Evolutionary conservation across 345 rosid genomes (phyloP), one percentile per base, ranked within the genome.

Genomic region (Eucalyptus fibrosa): DNA sequence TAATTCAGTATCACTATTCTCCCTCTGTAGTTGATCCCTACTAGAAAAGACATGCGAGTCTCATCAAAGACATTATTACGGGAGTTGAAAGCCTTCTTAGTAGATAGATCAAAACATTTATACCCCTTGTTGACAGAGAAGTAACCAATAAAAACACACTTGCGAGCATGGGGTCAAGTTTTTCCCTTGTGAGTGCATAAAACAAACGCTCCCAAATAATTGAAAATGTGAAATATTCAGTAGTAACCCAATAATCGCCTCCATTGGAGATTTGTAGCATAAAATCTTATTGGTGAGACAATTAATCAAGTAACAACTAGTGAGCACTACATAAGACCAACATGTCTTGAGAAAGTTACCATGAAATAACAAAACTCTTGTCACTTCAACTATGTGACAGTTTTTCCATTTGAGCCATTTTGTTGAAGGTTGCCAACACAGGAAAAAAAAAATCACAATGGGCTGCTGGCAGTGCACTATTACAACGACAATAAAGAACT

Each of bases 211-310:
- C 30, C 62, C 62, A 56, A 56, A 56, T 24, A 23, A 23, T 24
- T 24, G 30, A 56, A 56, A 24, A 56, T 23, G 14, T 24, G 62
- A 56, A 24, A 56, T 56, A 2, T 56, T 56, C 14, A 24, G 3
- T 23, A 13, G 13, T 56, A 0, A 56, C 30, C 62, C 30, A 24
- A 56, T 56, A 0, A 56, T 2, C 0, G 12, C 30, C 62, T 56
- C 30, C 62, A 24, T 11, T 24, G 62, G 30, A 56, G 62, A 56
- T 24, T 24, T 56, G 30, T 24, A 56, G 12, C 2, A 7, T 56
- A 56, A 56, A 0, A 56, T 56, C 62, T 56, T 10, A 56, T 10
- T 56, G 30, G 62, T 0, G 30, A 56, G 30, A 56, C 30, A 24
- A 24, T 24, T 24, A 56, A 56, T 56, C 62, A 56, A 24, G 62